Evolutionary conservation across 176 grass and related monocot species (phyloP), one percentile per base, ranked within the genome.

Genomic region (Poa pratensis): DNA sequence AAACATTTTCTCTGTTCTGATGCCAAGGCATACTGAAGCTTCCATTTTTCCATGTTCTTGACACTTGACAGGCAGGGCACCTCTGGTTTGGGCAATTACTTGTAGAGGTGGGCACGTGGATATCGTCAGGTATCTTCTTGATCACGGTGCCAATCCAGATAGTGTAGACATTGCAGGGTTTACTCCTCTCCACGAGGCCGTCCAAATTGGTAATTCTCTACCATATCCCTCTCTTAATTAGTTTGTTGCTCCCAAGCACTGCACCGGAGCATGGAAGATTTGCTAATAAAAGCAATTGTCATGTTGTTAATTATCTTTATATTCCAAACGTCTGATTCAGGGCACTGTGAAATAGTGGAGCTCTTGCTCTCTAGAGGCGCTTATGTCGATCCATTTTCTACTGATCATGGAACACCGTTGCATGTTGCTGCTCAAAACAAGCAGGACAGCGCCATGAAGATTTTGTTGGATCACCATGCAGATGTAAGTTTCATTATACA

Each of bases 381-480:
- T 55, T 55, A 55, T 55, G 53, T 55, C 53, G 53, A 55, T 55
- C 53, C 53, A 20, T 55, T 55, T 55, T 55, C 18, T 55, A 55
- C 53, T 55, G 6, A 5, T 55, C 6, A 55, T n/a, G 48, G 48
- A 50, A 50, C 48, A 50, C 48, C 48, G 14, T 16, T 50, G 48
- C 48, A 50, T 50, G 48, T 55, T 55, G 53, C 53, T 55, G 53
- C 53, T 55, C 6, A 9, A n/a, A 7, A 55, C 19, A 0, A 55
- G 53, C 53, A 55, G 53, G 53, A n/a, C 18, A 18, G 53, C 6
- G 53, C 19, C 53, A 55, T 55, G 53, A 55, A 55, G 53, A 55
- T 55, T 55, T 55, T 55, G 53, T 55, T 55, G 53, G 53, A 55
- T n/a, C 53, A 55, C 53, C 53, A n/a, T 55, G 53, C 53, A 55